These are phyloP conservation scores for Lactifluus volemus DNA, from an alignment of 768 basidiomycete genomes.

Conservation along the genomic window DNA sequence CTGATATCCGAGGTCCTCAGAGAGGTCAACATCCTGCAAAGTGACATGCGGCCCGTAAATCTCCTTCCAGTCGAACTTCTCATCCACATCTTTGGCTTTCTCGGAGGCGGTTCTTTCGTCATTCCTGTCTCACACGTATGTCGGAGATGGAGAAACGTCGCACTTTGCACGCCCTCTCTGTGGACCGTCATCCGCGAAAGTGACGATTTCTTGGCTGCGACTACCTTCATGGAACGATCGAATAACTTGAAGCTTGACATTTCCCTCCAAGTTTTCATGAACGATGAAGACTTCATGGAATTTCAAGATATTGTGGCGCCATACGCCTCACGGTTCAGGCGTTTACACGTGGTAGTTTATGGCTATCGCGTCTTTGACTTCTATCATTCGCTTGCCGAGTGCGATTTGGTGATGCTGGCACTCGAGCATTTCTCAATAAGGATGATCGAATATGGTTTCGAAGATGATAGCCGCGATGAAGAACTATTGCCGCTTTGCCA, in stretches of 20 bases:
- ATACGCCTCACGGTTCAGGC: neutral
- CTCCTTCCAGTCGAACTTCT: slow-evolving; percentile 11
- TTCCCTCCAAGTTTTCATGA: neutral
- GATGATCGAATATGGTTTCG: slow-evolving; percentile 3
- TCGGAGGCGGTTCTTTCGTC: neutral
- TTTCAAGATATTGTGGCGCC: neutral
- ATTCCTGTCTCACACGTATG: slow-evolving; percentile 7
- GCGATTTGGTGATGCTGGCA: neutral
- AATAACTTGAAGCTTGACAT: neutral
- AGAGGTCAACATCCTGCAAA: neutral
- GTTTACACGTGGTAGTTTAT: neutral
- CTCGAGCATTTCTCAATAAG: slow-evolving; percentile 11
- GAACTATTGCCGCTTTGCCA: neutral
- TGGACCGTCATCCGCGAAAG: slow-evolving; percentile 10
- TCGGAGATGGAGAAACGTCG: neutral
- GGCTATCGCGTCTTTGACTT: slow-evolving; percentile 10
- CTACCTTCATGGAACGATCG: neutral
- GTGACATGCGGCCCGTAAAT: neutral
- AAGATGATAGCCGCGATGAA: neutral
- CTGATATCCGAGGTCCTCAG: neutral
- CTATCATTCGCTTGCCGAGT: neutral
- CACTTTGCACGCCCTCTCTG: neutral
- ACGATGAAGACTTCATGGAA: neutral
- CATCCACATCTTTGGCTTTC: slow-evolving; percentile 4
- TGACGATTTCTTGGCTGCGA: neutral